phyloP scores from a whole-genome alignment of 345 rosid species.

The Eucalyptus sp. region DNA sequence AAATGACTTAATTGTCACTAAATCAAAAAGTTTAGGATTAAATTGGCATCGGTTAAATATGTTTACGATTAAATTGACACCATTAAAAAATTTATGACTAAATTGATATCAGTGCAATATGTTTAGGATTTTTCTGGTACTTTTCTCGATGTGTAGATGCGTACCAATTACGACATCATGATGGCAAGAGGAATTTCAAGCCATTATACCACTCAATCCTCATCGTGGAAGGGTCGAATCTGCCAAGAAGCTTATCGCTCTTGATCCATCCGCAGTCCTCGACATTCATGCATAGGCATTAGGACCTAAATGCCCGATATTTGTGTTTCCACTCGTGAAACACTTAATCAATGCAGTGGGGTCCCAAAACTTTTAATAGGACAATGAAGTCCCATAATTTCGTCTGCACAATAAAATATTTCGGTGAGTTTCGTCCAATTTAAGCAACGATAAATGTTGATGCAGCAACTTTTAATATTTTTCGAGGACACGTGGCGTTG shows the following conservation, averaged over 20 bases:
- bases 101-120: accelerated
- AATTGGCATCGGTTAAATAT: accelerated
- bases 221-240: not conserved
- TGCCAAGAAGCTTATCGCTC: not conserved
- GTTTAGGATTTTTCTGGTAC: accelerated
- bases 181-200: not conserved
- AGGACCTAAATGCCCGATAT: not conserved
- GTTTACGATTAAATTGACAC: accelerated
- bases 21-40: no score
- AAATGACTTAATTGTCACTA: no score
- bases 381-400: not conserved
- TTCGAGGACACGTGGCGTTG: not conserved
- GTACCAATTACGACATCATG: not conserved
- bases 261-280: not conserved
- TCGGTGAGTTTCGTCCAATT: not conserved
- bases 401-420: not conserved
- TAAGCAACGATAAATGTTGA: not conserved
- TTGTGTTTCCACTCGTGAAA: not conserved
- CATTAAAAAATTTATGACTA: no score
- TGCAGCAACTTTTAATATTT: not conserved
- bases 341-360: not conserved
- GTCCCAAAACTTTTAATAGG: not conserved
- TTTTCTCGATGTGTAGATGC: accelerated
- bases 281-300: not conserved
- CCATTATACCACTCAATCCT: not conserved